These are phyloP conservation scores for Pythium volutum DNA, from an alignment of 352 stramenopile genomes.

Conservation along the genomic window DNA sequence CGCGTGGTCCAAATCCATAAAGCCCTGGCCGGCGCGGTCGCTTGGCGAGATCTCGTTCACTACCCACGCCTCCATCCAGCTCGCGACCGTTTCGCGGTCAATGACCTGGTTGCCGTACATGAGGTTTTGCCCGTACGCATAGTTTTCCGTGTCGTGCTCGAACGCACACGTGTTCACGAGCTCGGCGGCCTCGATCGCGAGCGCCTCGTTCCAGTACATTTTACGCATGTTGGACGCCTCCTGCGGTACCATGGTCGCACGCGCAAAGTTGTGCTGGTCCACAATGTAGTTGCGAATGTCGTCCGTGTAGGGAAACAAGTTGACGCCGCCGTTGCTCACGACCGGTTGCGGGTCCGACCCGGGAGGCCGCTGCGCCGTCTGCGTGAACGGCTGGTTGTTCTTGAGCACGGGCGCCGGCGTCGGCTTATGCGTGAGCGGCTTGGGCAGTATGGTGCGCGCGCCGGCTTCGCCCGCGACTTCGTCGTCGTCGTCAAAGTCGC, in stretches of 20 bases:
- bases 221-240: slow-evolving; percentile 39
- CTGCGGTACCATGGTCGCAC: slow-evolving; percentile 25
- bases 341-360: slow-evolving; percentile 19
- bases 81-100: slow-evolving; percentile 25
- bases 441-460: no score
- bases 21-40: slow-evolving; percentile 29
- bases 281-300: slow-evolving; percentile 37
- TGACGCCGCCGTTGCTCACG: slow-evolving; percentile 33
- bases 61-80: slow-evolving; percentile 37
- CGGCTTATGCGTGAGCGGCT: no score
- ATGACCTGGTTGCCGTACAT: slow-evolving; percentile 30
- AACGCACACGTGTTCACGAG: slow-evolving; percentile 39
- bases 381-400: slow-evolving; percentile 3
- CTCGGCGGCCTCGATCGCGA: slow-evolving; percentile 37
- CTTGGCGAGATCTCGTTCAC: slow-evolving; percentile 29
- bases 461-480: background rate
- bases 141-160: slow-evolving; percentile 36
- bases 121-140: slow-evolving; percentile 40
- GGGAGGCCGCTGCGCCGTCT: background rate
- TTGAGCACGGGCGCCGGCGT: background rate
- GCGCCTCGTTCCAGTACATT: slow-evolving; percentile 32
- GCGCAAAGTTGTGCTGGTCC: slow-evolving; percentile 34
- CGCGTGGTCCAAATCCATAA: slow-evolving; percentile 37
- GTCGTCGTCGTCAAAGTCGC: background rate
- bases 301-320: slow-evolving; percentile 31